phyloP scores from a whole-genome alignment of 805 yeast genomes.

The Cephaloascus albidus region DNA sequence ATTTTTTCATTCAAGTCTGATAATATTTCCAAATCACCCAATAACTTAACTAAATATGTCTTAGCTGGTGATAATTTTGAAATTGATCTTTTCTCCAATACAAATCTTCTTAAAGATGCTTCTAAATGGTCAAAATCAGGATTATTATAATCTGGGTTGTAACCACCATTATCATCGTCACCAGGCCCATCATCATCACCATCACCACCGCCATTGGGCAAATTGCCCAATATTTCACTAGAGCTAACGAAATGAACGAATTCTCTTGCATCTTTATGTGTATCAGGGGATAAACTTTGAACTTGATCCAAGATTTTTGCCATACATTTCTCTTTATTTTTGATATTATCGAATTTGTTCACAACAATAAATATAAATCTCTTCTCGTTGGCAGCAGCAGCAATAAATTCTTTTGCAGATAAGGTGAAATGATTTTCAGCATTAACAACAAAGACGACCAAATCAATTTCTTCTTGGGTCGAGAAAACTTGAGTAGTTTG shows the following conservation, averaged over 20 bases:
- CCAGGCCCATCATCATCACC: constrained; percentile 26
- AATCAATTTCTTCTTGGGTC: constrained; percentile 93
- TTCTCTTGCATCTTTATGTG: constrained; percentile 79
- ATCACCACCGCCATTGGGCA: constrained; percentile 25
- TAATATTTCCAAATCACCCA: constrained; percentile 53
- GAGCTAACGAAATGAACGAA: constrained; percentile 91
- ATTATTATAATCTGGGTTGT: constrained; percentile 16
- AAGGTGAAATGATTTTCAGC: constrained; percentile 95
- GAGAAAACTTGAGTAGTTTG: constrained; percentile 94
- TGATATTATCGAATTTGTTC: constrained; percentile 82
- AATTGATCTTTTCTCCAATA: constrained; percentile 78
- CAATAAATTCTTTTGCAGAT: constrained; percentile 88
- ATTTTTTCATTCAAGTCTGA: constrained; percentile 55
- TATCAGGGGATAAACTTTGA: constrained; percentile 77
- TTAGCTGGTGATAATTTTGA: constrained; percentile 92
- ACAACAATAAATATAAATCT: constrained; percentile 90
- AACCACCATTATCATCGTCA: constrained; percentile 18
- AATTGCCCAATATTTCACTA: constrained; percentile 28
- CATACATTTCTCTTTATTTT: constrained; percentile 72
- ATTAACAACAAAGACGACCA: constrained; percentile 91
- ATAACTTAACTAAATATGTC: constrained; percentile 65
- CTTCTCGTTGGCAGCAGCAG: constrained; percentile 86
- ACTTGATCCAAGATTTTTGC: constrained; percentile 77
- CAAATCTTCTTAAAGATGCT: constrained; percentile 74
- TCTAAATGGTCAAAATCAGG: constrained; percentile 81